Conservation (phyloP, 2,329 filamentous ascomycete species). For the Fusarium cyanostomum region DNA sequence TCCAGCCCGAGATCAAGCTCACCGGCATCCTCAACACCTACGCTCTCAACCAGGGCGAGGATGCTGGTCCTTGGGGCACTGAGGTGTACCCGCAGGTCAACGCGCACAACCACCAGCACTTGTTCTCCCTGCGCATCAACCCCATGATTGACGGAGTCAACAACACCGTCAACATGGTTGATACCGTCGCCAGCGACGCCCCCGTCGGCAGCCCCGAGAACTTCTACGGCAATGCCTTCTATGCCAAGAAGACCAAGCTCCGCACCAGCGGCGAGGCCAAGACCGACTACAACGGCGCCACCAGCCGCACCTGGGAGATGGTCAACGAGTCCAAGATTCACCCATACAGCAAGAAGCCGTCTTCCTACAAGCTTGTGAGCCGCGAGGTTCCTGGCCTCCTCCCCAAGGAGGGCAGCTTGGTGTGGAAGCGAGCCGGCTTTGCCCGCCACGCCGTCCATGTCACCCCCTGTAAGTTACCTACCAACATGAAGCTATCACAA, state of each 20-base stretch:
- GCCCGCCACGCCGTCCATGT: slow-evolving; percentile 88
- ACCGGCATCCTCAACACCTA: slow-evolving; percentile 96
- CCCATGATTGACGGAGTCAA: slow-evolving; percentile 85
- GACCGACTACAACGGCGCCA: slow-evolving; percentile 84
- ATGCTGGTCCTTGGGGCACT: slow-evolving; percentile 87
- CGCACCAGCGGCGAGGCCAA: slow-evolving; percentile 73
- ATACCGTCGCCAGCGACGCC: slow-evolving; percentile 75
- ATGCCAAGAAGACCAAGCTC: slow-evolving; percentile 83
- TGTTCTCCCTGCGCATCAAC: slow-evolving; percentile 91
- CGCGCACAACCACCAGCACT: slow-evolving; percentile 94
- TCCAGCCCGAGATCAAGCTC: slow-evolving; percentile 90
- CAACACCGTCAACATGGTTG: slow-evolving; percentile 87
- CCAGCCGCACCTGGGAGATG: slow-evolving; percentile 89
- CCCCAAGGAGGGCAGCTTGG: slow-evolving; percentile 81
- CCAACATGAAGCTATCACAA: rapidly evolving
- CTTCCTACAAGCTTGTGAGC: slow-evolving; percentile 89
- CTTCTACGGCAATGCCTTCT: slow-evolving; percentile 90
- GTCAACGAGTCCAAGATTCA: slow-evolving; percentile 85
- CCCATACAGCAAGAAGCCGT: slow-evolving; percentile 84
- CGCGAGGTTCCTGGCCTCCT: slow-evolving; percentile 82
- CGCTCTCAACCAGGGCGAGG: slow-evolving; percentile 79
- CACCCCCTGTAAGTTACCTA: slow-evolving; percentile 75
- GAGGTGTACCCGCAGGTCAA: slow-evolving; percentile 86
- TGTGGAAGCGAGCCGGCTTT: slow-evolving; percentile 91
- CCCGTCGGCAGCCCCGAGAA: slow-evolving; percentile 85